Percentiles rank a stretch among this genome's conserved stretches.
These are phyloP conservation scores for Neofusicoccum kwambonambiense DNA, from an alignment of 2,329 filamentous ascomycete genomes.

Conservation along the genomic window DNA sequence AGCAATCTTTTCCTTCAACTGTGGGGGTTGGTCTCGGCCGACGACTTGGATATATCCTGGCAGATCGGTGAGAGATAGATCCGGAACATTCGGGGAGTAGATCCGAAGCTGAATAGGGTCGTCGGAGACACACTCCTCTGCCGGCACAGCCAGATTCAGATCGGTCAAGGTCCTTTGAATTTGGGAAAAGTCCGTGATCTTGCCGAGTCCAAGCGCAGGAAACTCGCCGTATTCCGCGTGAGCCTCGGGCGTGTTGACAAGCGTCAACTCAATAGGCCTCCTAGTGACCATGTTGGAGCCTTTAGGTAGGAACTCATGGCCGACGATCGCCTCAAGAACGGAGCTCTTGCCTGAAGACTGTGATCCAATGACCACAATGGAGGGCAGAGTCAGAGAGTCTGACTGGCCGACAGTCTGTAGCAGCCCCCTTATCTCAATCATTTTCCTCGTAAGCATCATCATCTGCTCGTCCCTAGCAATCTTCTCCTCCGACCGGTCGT, in stretches of 20 bases:
- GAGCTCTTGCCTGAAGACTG: constrained; percentile 99
- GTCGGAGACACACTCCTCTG: constrained; percentile 88
- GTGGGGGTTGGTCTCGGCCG: constrained; percentile 82
- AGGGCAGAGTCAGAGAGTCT: constrained; percentile 81
- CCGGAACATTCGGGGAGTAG: constrained; percentile 91
- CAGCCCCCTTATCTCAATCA: constrained; percentile 97
- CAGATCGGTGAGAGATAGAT: constrained; percentile 92
- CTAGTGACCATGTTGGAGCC: constrained; percentile 99
- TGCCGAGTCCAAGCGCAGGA: constrained; percentile 82
- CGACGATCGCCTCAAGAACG: constrained; percentile 93
- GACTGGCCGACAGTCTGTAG: constrained; percentile 91
- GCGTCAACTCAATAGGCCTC: constrained; percentile 89
- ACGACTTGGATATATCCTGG: constrained; percentile 97
- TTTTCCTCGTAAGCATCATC: constrained; percentile 99
- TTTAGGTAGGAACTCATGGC: constrained; percentile 95
- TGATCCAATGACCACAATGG: constrained; percentile 98
- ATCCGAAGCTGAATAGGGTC: constrained; percentile 96
- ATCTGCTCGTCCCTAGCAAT: constrained; percentile 91
- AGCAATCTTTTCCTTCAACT: constrained; percentile 92
- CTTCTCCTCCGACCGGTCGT: constrained; percentile 64
- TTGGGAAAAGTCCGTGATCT: constrained; percentile 85
- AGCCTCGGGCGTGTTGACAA: constrained; percentile 90
- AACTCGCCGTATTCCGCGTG: constrained; percentile 94
- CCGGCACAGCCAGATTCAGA: constrained; percentile 88
- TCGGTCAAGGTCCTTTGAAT: constrained; percentile 94